Percentiles rank a stretch among this genome's conserved stretches.
Conservation (phyloP, 2,329 filamentous ascomycete species). For the Fusarium poae region DNA sequence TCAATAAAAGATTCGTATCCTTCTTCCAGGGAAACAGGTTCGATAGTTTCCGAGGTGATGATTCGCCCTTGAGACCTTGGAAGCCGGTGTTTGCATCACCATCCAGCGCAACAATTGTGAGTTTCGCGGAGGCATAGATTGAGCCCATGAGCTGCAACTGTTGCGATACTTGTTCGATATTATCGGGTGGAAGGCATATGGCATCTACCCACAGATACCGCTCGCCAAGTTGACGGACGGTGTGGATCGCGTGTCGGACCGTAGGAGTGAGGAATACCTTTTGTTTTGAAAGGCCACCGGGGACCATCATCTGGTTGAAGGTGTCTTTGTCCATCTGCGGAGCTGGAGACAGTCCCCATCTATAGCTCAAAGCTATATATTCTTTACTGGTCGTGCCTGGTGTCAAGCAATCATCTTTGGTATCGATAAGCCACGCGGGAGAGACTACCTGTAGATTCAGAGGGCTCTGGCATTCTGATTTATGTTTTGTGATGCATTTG, state of each 20-base stretch:
- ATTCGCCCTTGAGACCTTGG: not conserved
- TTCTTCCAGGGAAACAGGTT: not conserved
- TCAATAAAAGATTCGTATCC: not conserved
- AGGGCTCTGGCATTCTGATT: not conserved
- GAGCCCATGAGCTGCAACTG: constrained; percentile 1
- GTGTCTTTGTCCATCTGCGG: not conserved
- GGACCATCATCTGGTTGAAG: not conserved
- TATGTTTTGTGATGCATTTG: not conserved
- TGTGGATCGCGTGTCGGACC: not conserved
- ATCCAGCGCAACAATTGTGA: constrained; percentile 4
- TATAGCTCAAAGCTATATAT: constrained; percentile 4
- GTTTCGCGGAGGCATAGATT: constrained; percentile 3
- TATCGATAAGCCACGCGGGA: constrained; percentile 4
- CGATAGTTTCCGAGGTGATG: not conserved
- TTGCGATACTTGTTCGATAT: not conserved
- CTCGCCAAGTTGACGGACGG: not conserved
- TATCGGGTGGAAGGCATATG: not conserved
- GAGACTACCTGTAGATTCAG: not conserved
- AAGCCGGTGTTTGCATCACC: not conserved
- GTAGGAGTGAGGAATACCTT: not conserved
- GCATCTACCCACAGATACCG: constrained; percentile 3
- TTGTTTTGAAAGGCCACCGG: not conserved
- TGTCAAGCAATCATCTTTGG: not conserved
- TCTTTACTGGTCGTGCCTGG: not conserved
- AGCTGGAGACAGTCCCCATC: constrained; percentile 2